A percentile compares a stretch with the other conserved stretches of the same genome.
Conservation (phyloP, 2,329 filamentous ascomycete genomes). For the Pochonia chlamydosporia region DNA sequence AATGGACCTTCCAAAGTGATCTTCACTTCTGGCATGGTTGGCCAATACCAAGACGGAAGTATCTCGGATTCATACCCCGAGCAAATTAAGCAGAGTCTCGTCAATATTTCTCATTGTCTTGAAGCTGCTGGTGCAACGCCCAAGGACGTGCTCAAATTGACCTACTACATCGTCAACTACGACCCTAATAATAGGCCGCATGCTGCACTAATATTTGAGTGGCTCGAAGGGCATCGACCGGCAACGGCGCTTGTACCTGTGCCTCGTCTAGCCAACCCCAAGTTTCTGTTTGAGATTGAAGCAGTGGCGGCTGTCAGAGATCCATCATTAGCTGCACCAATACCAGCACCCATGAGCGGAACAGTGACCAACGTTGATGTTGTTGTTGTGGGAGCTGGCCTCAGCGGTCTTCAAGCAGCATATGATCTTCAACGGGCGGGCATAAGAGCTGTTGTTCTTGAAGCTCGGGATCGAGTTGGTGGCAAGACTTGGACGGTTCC, state of each 20-base stretch:
- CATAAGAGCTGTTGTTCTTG: constrained; percentile 37
- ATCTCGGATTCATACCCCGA: too few relatives aligned
- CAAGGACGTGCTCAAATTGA: constrained; percentile 34
- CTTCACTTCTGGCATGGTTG: too few relatives aligned
- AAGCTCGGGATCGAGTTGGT: constrained; percentile 43
- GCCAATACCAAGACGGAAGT: too few relatives aligned
- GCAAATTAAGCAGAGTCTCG: too few relatives aligned
- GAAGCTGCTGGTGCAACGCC: constrained; percentile 29
- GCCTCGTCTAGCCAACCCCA: constrained; percentile 28
- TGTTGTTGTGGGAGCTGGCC: constrained; percentile 40
- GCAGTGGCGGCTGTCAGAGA: constrained; percentile 25
- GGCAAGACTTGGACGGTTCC: constrained; percentile 43
- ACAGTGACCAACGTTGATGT: too few relatives aligned
- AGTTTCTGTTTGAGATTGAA: constrained; percentile 38
- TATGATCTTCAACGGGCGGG: constrained; percentile 26
- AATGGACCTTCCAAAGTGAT: too few relatives aligned
- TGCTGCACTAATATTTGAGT: constrained; percentile 26
- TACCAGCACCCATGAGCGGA: background rate
- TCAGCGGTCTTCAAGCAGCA: constrained; percentile 32
- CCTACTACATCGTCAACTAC: constrained; percentile 38
- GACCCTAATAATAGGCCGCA: constrained; percentile 29
- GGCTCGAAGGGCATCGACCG: constrained; percentile 19
- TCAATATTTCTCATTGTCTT: too few relatives aligned
- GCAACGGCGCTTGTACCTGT: constrained; percentile 38
- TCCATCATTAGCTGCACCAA: background rate